Evolutionary conservation across 1,284 basidiomycete species (phyloP).

Genomic region (Cryptococcus sp.): DNA sequence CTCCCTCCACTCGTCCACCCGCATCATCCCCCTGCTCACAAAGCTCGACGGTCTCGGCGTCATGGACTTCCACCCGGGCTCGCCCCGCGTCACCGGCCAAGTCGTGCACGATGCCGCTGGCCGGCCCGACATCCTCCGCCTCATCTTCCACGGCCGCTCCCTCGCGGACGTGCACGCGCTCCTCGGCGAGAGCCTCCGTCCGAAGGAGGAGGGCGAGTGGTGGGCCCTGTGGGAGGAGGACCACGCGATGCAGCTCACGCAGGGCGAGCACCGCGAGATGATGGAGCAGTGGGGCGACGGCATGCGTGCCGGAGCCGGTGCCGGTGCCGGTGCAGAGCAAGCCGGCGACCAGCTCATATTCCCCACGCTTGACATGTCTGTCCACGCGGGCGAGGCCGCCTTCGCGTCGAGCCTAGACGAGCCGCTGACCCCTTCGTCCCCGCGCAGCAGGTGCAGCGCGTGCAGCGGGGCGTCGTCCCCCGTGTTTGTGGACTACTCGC

Average conservation of each 20-base stretch:
- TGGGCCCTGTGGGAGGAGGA: conserved; percentile 24
- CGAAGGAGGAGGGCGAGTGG: conserved; percentile 25
- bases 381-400: background rate
- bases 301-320: background rate
- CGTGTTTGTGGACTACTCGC: background rate
- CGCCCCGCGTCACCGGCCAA: conserved; percentile 5
- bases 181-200: conserved; percentile 28
- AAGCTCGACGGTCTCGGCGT: conserved; percentile 37
- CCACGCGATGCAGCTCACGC: conserved; percentile 11
- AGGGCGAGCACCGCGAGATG: conserved; percentile 21
- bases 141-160: conserved; percentile 33
- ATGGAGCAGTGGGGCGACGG: conserved; percentile 20
- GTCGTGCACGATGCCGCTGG: conserved; percentile 23
- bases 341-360: conserved; percentile 24
- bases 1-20: conserved; percentile 22
- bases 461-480: conserved; percentile 7
- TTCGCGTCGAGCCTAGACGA: conserved; percentile 2
- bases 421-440: conserved; percentile 2
- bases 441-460: too few relatives aligned
- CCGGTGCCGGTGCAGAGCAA: background rate
- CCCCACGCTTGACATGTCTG: conserved; percentile 31
- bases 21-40: conserved; percentile 35
- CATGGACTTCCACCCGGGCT: conserved; percentile 9
- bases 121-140: conserved; percentile 31
- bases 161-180: conserved; percentile 27